Conservation (phyloP, 2,329 filamentous ascomycete species). For the Fusarium sp. region DNA sequence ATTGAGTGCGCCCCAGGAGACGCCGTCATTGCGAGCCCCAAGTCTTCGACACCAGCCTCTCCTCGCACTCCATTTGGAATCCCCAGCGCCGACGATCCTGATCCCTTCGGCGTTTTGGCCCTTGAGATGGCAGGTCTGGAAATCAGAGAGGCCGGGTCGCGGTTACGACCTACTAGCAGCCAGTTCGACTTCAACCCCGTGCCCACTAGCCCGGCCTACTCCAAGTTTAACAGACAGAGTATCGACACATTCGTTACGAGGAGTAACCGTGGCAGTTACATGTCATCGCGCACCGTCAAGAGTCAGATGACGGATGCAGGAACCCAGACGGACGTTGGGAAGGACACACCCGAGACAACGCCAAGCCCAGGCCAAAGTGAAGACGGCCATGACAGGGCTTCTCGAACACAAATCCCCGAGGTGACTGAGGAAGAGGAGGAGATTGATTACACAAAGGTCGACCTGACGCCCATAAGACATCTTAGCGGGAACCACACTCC, state of each 20-base stretch:
- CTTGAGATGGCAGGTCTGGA: conserved; percentile 90
- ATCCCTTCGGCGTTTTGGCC: conserved; percentile 89
- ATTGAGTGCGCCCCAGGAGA: conserved; percentile 79
- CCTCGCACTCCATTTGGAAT: conserved; percentile 72
- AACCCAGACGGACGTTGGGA: conserved; percentile 66
- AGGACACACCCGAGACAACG: conserved; percentile 59
- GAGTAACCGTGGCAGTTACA: conserved; percentile 76
- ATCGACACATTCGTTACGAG: conserved; percentile 67
- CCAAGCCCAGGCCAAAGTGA: conserved; percentile 64
- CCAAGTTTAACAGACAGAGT: conserved; percentile 69
- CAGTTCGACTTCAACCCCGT: conserved; percentile 83
- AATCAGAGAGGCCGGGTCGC: conserved; percentile 84
- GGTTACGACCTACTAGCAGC: conserved; percentile 73
- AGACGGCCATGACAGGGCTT: conserved; percentile 56
- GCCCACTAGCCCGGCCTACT: conserved; percentile 75
- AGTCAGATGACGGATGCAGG: conserved; percentile 74
- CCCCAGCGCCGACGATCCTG: conserved; percentile 80
- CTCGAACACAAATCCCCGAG: conserved; percentile 51
- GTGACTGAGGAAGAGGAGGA: conserved; percentile 59
- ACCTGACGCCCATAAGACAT: conserved; percentile 59
- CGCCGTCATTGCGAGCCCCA: conserved; percentile 61
- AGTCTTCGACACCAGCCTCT: conserved; percentile 46
- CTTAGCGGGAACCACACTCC: conserved; percentile 49
- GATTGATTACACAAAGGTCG: conserved; percentile 67
- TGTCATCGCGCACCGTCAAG: conserved; percentile 73